Conservation (phyloP, 352 stramenopile genomes). For the Elongisporangium anandrum region DNA sequence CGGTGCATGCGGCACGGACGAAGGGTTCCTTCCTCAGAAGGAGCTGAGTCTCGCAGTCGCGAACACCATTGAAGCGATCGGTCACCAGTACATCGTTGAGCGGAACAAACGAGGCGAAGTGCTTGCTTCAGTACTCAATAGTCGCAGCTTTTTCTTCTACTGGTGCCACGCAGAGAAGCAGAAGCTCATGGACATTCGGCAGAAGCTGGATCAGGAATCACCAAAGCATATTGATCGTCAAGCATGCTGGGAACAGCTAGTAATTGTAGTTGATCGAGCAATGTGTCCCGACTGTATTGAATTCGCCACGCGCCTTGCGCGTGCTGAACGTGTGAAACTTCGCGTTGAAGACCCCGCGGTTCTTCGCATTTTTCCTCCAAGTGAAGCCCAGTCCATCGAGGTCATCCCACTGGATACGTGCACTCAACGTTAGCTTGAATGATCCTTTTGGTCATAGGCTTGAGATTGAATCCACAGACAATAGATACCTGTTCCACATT, state of each 20-base stretch:
- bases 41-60: constrained; percentile 62
- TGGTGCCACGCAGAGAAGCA: constrained; percentile 87
- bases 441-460: no score
- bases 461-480: no score
- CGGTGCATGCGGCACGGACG: constrained; percentile 60
- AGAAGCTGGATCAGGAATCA: constrained; percentile 32
- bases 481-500: background rate
- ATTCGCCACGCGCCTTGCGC: constrained; percentile 46
- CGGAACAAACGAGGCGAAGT: constrained; percentile 35
- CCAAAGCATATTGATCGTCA: background rate
- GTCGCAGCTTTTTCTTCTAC: constrained; percentile 82
- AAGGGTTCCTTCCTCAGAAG: constrained; percentile 57
- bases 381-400: constrained; percentile 5
- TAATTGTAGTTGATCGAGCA: constrained; percentile 55
- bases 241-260: constrained; percentile 42
- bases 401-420: background rate
- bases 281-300: constrained; percentile 80
- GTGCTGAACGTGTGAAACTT: constrained; percentile 32
- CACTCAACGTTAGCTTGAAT: background rate
- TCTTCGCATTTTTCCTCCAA: constrained; percentile 38
- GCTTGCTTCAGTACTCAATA: constrained; percentile 58
- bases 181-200: constrained; percentile 72
- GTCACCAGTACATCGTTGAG: constrained; percentile 68
- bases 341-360: constrained; percentile 41
- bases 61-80: constrained; percentile 41